Conservation (phyloP, 371 early-diverging fungal genomes). For the Ordospora pajunii region DNA sequence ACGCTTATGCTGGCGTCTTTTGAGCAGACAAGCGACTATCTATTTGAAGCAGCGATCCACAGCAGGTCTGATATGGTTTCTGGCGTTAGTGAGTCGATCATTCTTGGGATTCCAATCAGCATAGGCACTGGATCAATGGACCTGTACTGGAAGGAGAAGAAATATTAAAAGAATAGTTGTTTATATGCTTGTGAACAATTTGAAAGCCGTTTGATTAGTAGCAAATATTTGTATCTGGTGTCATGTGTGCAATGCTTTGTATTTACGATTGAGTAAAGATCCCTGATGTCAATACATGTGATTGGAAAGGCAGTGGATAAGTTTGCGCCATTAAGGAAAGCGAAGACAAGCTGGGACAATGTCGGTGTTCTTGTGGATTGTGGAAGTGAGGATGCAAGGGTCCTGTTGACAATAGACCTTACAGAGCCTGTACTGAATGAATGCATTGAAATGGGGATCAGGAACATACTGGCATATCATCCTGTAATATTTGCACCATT, state of each 20-base stretch:
- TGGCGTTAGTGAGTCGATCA: constrained; percentile 95
- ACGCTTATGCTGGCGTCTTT: constrained; percentile 98
- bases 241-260: not conserved
- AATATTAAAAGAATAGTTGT: no score
- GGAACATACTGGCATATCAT: constrained; percentile 69
- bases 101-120: constrained; percentile 90
- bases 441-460: constrained; percentile 66
- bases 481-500: constrained; percentile 79
- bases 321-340: constrained; percentile 75
- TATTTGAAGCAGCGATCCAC: constrained; percentile 89
- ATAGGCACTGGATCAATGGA: constrained; percentile 91
- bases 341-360: constrained; percentile 86
- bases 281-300: constrained; percentile 25
- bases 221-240: not conserved
- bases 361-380: constrained; percentile 63
- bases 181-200: no score
- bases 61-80: constrained; percentile 77
- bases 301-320: constrained; percentile 65
- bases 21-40: constrained; percentile 95
- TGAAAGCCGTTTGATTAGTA: no score
- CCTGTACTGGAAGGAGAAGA: constrained; percentile 62
- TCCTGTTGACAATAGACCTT: constrained; percentile 88
- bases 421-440: constrained; percentile 77
- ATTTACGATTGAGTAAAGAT: not conserved
- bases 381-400: constrained; percentile 67